phyloP scores from a whole-genome alignment of 768 basidiomycete species.

The Trichaptum fuscoviolaceum region DNA sequence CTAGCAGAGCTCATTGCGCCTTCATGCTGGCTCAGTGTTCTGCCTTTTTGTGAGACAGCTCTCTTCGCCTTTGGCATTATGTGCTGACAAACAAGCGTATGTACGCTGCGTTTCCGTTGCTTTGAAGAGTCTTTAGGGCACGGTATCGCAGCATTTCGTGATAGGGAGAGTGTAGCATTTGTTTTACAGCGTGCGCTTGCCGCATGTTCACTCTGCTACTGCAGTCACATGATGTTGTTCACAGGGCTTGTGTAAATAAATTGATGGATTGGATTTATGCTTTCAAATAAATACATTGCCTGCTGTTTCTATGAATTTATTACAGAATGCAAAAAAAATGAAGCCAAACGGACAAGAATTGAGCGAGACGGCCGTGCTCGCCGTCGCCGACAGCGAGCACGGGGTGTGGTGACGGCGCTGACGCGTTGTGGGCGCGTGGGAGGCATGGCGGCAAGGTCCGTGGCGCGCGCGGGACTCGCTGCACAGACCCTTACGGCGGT shows the following conservation, averaged over 20 bases:
- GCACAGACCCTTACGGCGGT: not conserved
- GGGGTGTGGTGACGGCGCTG: not conserved
- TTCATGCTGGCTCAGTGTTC: not conserved
- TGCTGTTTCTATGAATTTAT: not conserved
- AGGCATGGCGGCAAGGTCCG: not conserved
- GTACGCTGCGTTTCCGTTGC: too few relatives aligned
- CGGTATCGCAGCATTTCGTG: not conserved
- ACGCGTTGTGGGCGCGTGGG: not conserved
- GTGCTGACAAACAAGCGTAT: not conserved
- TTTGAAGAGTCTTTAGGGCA: not conserved
- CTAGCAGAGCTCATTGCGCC: not conserved
- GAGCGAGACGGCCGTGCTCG: not conserved
- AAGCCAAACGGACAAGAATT: not conserved
- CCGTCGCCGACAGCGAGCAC: not conserved
- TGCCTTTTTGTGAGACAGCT: not conserved
- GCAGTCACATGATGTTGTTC: not conserved
- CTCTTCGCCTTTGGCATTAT: not conserved
- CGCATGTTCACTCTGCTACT: not conserved
- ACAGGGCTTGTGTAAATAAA: not conserved
- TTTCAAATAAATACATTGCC: not conserved
- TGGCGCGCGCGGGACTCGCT: not conserved
- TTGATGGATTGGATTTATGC: not conserved
- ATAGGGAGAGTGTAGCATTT: not conserved
- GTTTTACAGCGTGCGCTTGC: not conserved
- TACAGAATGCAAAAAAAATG: not conserved